A percentile compares a stretch with the other conserved stretches of the same genome.
phyloP scores from a whole-genome alignment of 2,329 filamentous ascomycete genomes.

The Diplodia sapinea region DNA sequence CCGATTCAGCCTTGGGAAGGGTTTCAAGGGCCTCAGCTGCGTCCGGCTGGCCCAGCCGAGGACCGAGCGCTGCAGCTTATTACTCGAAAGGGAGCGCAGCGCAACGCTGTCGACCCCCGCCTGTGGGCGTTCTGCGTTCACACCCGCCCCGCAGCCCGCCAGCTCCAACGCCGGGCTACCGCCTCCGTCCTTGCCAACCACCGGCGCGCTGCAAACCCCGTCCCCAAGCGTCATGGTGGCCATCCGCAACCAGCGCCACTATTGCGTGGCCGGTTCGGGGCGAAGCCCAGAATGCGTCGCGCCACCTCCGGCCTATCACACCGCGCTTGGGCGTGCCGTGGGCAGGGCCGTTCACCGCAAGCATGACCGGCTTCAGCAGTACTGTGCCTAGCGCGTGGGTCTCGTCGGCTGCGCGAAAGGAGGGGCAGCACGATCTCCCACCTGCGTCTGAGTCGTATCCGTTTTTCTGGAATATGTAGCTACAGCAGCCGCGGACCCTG shows the following conservation, averaged over 20 bases:
- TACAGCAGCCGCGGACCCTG: not conserved
- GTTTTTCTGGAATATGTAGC: not conserved
- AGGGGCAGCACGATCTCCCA: not conserved
- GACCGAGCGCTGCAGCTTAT: not conserved
- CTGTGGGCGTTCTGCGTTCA: too few species aligned
- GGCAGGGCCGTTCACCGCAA: slow-evolving; percentile 15
- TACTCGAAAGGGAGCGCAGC: not conserved
- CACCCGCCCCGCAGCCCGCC: slow-evolving; percentile 4
- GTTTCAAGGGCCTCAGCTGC: slow-evolving; percentile 22
- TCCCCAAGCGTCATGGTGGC: not conserved
- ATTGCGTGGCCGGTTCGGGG: slow-evolving; percentile 15
- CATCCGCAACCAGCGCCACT: not conserved
- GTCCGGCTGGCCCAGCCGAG: not conserved
- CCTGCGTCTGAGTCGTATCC: slow-evolving; percentile 9
- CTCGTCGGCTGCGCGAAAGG: not conserved
- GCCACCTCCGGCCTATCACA: slow-evolving; percentile 9
- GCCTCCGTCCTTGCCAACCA: not conserved
- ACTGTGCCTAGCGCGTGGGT: not conserved
- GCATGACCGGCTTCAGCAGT: not conserved
- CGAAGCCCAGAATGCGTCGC: slow-evolving; percentile 4
- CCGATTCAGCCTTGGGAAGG: slow-evolving; percentile 13
- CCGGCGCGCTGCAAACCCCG: not conserved
- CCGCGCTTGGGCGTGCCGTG: slow-evolving; percentile 10
- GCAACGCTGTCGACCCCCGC: not conserved
- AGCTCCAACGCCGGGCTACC: not conserved